Evolutionary conservation across 805 yeast species (phyloP).

Genomic region (Ogataea pini): DNA sequence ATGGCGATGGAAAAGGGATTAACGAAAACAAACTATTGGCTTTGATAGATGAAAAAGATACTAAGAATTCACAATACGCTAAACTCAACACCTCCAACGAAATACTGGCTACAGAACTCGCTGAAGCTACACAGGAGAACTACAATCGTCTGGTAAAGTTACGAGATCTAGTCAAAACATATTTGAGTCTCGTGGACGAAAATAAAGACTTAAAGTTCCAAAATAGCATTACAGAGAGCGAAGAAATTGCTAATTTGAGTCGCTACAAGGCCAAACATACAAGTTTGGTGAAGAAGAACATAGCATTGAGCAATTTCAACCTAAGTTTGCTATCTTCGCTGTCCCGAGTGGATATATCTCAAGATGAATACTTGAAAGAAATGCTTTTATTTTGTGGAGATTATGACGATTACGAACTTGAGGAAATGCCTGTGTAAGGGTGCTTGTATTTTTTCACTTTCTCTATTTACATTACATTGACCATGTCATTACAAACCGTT

Average conservation of each 20-base stretch:
- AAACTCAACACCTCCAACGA: slow-evolving; percentile 6
- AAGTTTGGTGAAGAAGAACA: slow-evolving; percentile 23
- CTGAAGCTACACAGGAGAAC: slow-evolving; percentile 1
- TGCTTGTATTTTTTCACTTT: neutral
- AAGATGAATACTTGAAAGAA: slow-evolving; percentile 32
- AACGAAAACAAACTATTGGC: slow-evolving; percentile 13
- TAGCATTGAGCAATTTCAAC: slow-evolving; percentile 33
- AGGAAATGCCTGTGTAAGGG: slow-evolving; percentile 17
- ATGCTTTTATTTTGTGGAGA: slow-evolving; percentile 35
- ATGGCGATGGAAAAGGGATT: slow-evolving; percentile 17
- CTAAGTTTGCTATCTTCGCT: slow-evolving; percentile 36
- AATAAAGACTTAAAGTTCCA: slow-evolving; percentile 21
- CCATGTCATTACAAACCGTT: slow-evolving; percentile 11
- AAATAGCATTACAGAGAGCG: slow-evolving; percentile 15
- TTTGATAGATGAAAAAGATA: slow-evolving; percentile 17
- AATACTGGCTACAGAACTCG: neutral
- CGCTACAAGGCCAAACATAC: slow-evolving; percentile 16
- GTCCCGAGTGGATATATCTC: slow-evolving; percentile 34
- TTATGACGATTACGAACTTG: slow-evolving; percentile 31
- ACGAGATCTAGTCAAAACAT: slow-evolving; percentile 11
- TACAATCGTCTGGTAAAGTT: slow-evolving; percentile 8
- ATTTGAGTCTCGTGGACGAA: slow-evolving; percentile 15
- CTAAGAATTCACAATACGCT: slow-evolving; percentile 11
- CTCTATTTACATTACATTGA: slow-evolving; percentile 12
- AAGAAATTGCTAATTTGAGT: slow-evolving; percentile 15